phyloP scores from a whole-genome alignment of 139 green algal genomes.

The Chlamydomonas sp. region DNA sequence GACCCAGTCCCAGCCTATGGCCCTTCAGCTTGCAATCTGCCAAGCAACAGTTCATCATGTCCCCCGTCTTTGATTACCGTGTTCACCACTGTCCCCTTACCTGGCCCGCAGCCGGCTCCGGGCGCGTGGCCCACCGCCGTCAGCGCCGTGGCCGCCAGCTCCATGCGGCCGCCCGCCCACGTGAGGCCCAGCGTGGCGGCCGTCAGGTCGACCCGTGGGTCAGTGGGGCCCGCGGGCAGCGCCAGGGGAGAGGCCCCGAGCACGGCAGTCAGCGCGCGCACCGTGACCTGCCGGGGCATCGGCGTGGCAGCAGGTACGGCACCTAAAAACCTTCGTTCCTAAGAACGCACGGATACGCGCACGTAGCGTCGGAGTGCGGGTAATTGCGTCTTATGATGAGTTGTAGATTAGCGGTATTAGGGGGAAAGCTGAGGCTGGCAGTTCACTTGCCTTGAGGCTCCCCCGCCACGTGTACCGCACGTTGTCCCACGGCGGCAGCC shows the following conservation, averaged over 20 bases:
- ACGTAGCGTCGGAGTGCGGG: background rate
- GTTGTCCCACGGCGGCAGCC: slow-evolving; percentile 53
- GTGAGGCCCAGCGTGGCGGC: slow-evolving; percentile 39
- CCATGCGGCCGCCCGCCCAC: slow-evolving; percentile 23
- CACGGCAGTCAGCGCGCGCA: slow-evolving; percentile 21
- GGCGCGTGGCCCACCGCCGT: slow-evolving; percentile 29
- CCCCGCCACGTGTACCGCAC: slow-evolving; percentile 41
- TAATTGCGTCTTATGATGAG: background rate
- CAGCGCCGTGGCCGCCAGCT: slow-evolving; percentile 40
- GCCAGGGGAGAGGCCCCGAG: background rate
- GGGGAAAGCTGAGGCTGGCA: background rate
- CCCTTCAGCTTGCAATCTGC: too few relatives aligned
- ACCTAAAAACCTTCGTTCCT: too few relatives aligned
- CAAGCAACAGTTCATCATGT: background rate
- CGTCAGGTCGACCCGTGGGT: slow-evolving; percentile 46
- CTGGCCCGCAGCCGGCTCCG: slow-evolving; percentile 25
- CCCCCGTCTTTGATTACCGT: background rate
- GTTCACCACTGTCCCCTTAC: background rate
- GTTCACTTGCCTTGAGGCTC: background rate
- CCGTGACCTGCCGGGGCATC: background rate
- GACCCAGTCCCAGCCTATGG: background rate
- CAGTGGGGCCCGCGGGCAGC: slow-evolving; percentile 5
- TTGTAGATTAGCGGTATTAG: background rate
- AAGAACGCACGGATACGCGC: background rate
- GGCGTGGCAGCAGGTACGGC: background rate